Conservation (phyloP, 2,329 filamentous ascomycete genomes). For the Lachnellula willkommii region DNA sequence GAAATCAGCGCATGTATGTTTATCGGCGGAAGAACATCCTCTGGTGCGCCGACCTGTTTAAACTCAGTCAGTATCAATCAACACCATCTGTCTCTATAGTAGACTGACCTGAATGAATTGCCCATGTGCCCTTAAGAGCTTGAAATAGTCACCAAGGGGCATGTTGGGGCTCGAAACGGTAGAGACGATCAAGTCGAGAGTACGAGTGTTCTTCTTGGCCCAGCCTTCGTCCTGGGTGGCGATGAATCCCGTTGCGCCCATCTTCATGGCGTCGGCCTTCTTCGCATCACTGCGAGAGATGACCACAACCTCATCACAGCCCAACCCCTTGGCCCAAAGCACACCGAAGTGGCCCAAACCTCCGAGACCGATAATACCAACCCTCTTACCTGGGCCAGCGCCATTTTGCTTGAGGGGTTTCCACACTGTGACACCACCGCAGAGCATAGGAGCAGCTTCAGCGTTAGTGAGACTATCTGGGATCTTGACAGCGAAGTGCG, state of each 20-base stretch:
- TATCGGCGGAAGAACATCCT: constrained; percentile 50
- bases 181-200: constrained; percentile 54
- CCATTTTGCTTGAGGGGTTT: constrained; percentile 62
- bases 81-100: neutral
- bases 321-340: constrained; percentile 65
- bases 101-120: constrained; percentile 49
- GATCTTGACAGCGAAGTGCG: constrained; percentile 56
- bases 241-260: constrained; percentile 55
- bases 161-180: constrained; percentile 54
- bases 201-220: constrained; percentile 47
- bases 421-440: constrained; percentile 71
- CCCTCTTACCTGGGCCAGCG: constrained; percentile 63
- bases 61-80: neutral
- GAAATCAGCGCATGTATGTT: constrained; percentile 51
- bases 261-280: constrained; percentile 51
- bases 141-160: constrained; percentile 58
- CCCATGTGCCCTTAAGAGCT: constrained; percentile 53
- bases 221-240: constrained; percentile 55
- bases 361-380: constrained; percentile 68
- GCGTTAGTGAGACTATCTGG: constrained; percentile 47
- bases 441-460: constrained; percentile 63
- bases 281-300: constrained; percentile 58
- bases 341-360: constrained; percentile 70
- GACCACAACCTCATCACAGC: constrained; percentile 59
- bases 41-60: constrained; percentile 52